Conservation (phyloP, 75 land plant species). For the Pinus tabuliformis region DNA sequence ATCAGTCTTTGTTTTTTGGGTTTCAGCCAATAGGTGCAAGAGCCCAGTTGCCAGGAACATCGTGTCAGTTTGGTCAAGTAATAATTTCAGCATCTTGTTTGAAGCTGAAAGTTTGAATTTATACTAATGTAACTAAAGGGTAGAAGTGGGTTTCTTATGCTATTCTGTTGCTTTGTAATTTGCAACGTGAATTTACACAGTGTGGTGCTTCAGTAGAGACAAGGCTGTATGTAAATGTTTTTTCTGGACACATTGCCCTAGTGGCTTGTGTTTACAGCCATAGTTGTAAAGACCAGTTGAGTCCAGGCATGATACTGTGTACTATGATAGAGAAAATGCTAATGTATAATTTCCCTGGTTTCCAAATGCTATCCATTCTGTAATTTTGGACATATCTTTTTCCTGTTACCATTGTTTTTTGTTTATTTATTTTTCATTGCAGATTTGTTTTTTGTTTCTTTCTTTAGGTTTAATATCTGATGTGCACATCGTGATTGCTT, state of each 20-base stretch:
- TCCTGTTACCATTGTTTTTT: not conserved
- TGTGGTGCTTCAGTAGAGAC: not conserved
- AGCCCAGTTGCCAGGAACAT: not conserved
- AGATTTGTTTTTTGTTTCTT: too few species aligned
- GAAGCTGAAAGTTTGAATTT: not conserved
- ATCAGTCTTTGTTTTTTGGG: not conserved
- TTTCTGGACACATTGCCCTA: not conserved
- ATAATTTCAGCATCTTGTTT: not conserved
- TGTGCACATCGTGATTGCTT: not conserved
- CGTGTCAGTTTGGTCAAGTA: not conserved
- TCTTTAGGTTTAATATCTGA: too few species aligned
- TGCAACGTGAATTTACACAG: not conserved
- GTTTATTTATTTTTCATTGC: too few species aligned
- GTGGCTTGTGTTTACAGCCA: not conserved
- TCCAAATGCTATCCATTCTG: not conserved
- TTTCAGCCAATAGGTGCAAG: constrained; percentile 3
- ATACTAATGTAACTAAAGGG: not conserved
- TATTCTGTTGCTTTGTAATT: not conserved
- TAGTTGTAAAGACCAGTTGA: not conserved
- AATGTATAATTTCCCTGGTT: not conserved
- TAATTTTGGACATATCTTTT: not conserved
- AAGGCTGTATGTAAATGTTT: not conserved
- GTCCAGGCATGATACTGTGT: constrained; percentile 2
- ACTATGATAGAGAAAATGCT: not conserved
- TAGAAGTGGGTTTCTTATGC: not conserved